A percentile compares a stretch with the other conserved stretches of the same genome.
These are phyloP conservation scores for Clonostachys rosea DNA, from an alignment of 2,329 filamentous ascomycete genomes.

Conservation along the genomic window DNA sequence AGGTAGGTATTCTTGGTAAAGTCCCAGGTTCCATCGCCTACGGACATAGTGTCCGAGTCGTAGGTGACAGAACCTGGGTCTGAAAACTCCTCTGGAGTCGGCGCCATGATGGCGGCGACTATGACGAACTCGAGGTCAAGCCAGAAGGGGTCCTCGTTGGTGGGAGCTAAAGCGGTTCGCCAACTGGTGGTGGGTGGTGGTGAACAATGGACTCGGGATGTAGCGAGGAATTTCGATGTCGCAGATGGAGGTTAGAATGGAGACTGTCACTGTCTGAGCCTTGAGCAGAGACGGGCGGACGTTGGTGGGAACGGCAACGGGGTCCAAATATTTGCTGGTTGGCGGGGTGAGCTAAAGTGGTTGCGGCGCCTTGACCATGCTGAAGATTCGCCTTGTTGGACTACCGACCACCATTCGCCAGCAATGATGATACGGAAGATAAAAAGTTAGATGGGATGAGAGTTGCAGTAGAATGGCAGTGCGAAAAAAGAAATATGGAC, in stretches of 20 bases:
- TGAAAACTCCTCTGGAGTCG: conserved; percentile 55
- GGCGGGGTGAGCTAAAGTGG: no score
- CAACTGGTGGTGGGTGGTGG: no score
- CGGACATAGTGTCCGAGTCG: conserved; percentile 66
- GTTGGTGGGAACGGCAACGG: no score
- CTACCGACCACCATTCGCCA: no score
- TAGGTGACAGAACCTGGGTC: conserved; percentile 70
- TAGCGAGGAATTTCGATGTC: not conserved
- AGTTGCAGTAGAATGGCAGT: not conserved
- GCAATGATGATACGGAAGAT: no score
- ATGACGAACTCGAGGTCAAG: not conserved
- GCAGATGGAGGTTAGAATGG: not conserved
- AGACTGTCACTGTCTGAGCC: not conserved
- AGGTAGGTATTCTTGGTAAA: conserved; percentile 72
- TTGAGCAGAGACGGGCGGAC: not conserved
- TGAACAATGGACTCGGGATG: not conserved
- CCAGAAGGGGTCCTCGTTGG: no score
- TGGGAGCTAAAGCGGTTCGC: no score
- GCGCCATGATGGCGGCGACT: conserved; percentile 49
- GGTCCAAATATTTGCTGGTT: no score
- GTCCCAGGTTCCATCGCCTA: conserved; percentile 83
- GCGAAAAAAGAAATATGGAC: not conserved
- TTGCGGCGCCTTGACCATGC: no score
- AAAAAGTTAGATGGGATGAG: not conserved
- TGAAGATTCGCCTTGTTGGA: no score